phyloP scores from a whole-genome alignment of 2,329 filamentous ascomycete species.

The Xylaria sp. region DNA sequence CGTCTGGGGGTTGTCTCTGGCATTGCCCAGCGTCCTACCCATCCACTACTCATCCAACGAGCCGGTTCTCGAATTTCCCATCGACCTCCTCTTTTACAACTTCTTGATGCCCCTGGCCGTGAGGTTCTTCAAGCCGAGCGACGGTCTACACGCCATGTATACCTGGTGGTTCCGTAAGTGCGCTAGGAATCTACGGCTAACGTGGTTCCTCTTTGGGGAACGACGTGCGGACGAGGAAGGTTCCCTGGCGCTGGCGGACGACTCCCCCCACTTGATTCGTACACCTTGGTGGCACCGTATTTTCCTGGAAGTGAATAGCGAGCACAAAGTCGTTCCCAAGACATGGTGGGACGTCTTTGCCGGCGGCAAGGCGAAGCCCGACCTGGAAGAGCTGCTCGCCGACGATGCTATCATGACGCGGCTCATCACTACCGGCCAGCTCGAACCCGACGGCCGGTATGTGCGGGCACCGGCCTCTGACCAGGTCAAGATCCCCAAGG shows the following conservation, averaged over 20 bases:
- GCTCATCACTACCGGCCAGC: slow-evolving; percentile 53
- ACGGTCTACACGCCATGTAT: slow-evolving; percentile 83
- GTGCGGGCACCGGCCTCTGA: slow-evolving; percentile 94
- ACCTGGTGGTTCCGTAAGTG: slow-evolving; percentile 95
- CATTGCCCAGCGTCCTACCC: slow-evolving; percentile 74
- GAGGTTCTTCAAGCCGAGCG: slow-evolving; percentile 80
- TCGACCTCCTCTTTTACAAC: slow-evolving; percentile 95
- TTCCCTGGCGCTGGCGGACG: slow-evolving; percentile 51
- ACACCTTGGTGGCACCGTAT: slow-evolving; percentile 46
- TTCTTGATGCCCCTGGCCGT: slow-evolving; percentile 90
- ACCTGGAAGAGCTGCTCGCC: slow-evolving; percentile 40
- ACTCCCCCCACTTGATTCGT: slow-evolving; percentile 36
- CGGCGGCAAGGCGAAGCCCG: slow-evolving; percentile 50
- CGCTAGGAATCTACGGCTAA: slow-evolving; percentile 77
- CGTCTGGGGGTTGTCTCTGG: slow-evolving; percentile 81
- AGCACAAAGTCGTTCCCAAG: slow-evolving; percentile 51
- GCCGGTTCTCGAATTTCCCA: slow-evolving; percentile 89
- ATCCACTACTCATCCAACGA: slow-evolving; percentile 94
- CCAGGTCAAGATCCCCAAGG: slow-evolving; percentile 90
- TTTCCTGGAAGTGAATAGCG: slow-evolving; percentile 50
- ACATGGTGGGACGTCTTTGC: slow-evolving; percentile 62
- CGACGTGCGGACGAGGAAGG: slow-evolving; percentile 82
- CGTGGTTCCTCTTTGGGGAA: slow-evolving; percentile 91
- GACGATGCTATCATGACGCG: slow-evolving; percentile 45
- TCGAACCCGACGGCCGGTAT: slow-evolving; percentile 76